Evolutionary conservation across 2,329 filamentous ascomycete species (phyloP).

Genomic region (Aureobasidium sp.): DNA sequence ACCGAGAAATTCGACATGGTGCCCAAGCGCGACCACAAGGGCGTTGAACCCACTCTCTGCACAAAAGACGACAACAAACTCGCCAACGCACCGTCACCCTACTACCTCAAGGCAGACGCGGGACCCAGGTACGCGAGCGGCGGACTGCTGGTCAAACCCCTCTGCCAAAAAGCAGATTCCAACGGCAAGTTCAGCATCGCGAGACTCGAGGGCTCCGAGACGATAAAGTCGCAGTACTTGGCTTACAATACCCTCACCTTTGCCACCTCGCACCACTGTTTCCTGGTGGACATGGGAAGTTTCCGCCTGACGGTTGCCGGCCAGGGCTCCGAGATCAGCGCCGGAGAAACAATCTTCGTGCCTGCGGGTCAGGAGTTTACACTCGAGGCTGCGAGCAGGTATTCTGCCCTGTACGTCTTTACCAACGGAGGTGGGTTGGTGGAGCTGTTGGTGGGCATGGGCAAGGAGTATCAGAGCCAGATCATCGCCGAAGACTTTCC

Average conservation of each 20-base stretch:
- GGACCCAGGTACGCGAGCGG: constrained; percentile 40
- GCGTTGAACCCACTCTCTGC: constrained; percentile 37
- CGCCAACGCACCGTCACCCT: constrained; percentile 35
- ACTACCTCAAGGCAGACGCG: constrained; percentile 44
- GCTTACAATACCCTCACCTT: constrained; percentile 28
- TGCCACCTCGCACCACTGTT: constrained; percentile 42
- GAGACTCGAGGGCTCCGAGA: constrained; percentile 35
- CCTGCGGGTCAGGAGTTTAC: constrained; percentile 39
- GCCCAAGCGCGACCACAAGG: constrained; percentile 41
- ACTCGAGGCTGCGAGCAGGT: constrained; percentile 38
- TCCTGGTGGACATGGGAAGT: constrained; percentile 41
- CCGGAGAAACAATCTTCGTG: constrained; percentile 43
- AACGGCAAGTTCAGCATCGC: constrained; percentile 45
- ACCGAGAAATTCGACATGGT: constrained; percentile 48
- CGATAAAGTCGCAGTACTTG: constrained; percentile 26
- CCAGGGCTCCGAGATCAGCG: constrained; percentile 29
- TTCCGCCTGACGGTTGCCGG: constrained; percentile 35
- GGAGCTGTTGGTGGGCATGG: constrained; percentile 34
- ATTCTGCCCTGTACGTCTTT: constrained; percentile 40
- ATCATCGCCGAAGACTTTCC: constrained; percentile 12
- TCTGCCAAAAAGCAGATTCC: constrained; percentile 41
- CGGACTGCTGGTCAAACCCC: constrained; percentile 39
- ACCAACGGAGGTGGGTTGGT: constrained; percentile 41
- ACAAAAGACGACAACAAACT: constrained; percentile 30
- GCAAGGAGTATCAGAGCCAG: constrained; percentile 16